phyloP scores from a whole-genome alignment of 768 basidiomycete species.

The Lactarius evosmus region DNA sequence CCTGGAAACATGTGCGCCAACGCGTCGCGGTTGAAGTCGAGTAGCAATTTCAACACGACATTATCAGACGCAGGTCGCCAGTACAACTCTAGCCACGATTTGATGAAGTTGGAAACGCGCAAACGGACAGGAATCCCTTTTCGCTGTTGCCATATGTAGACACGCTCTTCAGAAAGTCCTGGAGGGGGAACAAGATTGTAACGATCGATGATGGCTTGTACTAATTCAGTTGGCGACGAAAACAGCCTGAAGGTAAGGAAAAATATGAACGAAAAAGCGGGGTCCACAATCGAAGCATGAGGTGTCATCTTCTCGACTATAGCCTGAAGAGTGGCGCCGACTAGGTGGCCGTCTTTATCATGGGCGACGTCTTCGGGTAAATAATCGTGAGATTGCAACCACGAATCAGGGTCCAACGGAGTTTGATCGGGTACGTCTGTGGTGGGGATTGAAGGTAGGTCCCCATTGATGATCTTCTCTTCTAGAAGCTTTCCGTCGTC shows the following conservation, averaged over 20 bases:
- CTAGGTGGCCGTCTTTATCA: conserved; percentile 85
- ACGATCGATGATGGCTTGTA: conserved; percentile 72
- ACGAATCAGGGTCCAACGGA: conserved; percentile 44
- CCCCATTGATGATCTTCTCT: conserved; percentile 54
- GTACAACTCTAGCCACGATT: conserved; percentile 88
- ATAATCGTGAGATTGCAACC: conserved; percentile 74
- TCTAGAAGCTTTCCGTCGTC: conserved; percentile 41
- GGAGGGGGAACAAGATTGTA: conserved; percentile 75
- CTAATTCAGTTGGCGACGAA: conserved; percentile 70
- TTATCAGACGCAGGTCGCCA: conserved; percentile 81
- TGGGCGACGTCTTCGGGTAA: conserved; percentile 81
- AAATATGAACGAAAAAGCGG: conserved; percentile 84
- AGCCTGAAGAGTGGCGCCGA: conserved; percentile 84
- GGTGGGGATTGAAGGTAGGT: conserved; percentile 48
- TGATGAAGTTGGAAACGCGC: conserved; percentile 89
- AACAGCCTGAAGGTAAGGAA: conserved; percentile 95
- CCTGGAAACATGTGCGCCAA: conserved; percentile 60
- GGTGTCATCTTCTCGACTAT: conserved; percentile 98
- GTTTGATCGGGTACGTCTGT: conserved; percentile 33
- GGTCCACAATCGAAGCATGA: conserved; percentile 86
- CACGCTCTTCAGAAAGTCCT: conserved; percentile 54
- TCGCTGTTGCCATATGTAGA: conserved; percentile 75
- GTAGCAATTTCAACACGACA: conserved; percentile 53
- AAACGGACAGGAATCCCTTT: conserved; percentile 90
- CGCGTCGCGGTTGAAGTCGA: conserved; percentile 60